These are phyloP conservation scores for Colletotrichum horii DNA, from an alignment of 2,329 filamentous ascomycete genomes.

Conservation along the genomic window DNA sequence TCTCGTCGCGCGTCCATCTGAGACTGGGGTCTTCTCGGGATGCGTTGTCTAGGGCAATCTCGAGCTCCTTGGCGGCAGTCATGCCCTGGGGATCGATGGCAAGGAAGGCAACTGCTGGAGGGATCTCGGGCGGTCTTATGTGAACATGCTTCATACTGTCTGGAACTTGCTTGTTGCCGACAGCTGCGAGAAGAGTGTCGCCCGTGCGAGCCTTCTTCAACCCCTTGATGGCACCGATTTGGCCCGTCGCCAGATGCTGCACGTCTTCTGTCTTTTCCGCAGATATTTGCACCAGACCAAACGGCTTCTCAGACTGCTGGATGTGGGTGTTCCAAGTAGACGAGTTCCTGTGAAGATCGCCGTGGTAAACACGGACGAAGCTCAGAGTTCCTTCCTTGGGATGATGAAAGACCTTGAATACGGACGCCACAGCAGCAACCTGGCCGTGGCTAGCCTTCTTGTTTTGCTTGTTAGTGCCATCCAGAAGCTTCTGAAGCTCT, in stretches of 20 bases:
- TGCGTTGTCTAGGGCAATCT: constrained; percentile 76
- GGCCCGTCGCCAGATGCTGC: constrained; percentile 78
- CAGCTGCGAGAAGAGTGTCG: constrained; percentile 84
- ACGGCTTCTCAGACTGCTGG: constrained; percentile 77
- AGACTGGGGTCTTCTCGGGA: constrained; percentile 93
- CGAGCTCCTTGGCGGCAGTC: constrained; percentile 79
- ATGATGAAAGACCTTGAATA: constrained; percentile 97
- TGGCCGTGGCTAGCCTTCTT: constrained; percentile 37
- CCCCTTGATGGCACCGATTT: constrained; percentile 92
- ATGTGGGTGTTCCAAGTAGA: constrained; percentile 88
- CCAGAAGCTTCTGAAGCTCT: constrained; percentile 33
- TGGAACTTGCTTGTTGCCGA: constrained; percentile 65
- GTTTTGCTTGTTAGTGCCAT: constrained; percentile 29
- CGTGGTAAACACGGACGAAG: constrained; percentile 91
- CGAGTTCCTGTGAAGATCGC: constrained; percentile 75
- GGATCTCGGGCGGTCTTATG: constrained; percentile 85
- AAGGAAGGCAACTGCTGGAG: constrained; percentile 95
- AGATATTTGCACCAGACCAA: constrained; percentile 86
- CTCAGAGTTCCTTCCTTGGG: constrained; percentile 84
- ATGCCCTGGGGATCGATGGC: constrained; percentile 83
- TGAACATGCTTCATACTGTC: constrained; percentile 76
- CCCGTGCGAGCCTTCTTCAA: constrained; percentile 92
- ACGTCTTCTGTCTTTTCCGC: constrained; percentile 88
- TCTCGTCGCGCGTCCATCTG: constrained; percentile 82
- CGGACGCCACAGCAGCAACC: constrained; percentile 61